Base-by-base conservation (phyloP, 2,329 filamentous ascomycete genomes). In the Diplodia sapinea region DNA sequence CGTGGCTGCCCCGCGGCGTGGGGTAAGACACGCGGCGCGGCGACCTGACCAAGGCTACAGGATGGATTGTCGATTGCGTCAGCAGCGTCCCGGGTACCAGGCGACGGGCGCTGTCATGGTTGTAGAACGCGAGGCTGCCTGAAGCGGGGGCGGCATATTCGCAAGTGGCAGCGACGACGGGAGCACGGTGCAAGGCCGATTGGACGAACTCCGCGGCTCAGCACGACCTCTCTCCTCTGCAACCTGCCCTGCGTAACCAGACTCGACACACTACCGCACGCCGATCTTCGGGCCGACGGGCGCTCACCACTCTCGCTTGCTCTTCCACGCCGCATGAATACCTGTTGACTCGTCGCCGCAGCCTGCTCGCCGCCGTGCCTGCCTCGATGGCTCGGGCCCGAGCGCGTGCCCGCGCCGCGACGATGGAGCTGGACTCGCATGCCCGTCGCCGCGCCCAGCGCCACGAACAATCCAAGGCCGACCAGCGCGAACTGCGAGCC, bases 201-300 rank as follows among this genome's bases (percentile, higher is more conserved):
- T 47, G 43, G 43, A 47, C 17, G 43, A n/a, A n/a, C 43, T 47
- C 43, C 43, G 17, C 43, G 40, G 40, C 40, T n/a, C 40, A 47
- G 43, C 43, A 11, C 43, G 43, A 47, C 43, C 17, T 47, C 43
- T 20, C 43, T 47, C 43, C n/a, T 20, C 43, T 47, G 43, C 29
- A 12, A 23, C 47, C 59, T 20, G 17, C 31, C 29, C 50, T 63
- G 59, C 59, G 59, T 63, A 63, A 51, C 59, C 59, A 38, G 43
- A 47, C 47, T 26, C 23, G n/a, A 15, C 29, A 51, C 29, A 36
- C 43, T 20, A 33, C 20, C 43, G 47, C 59, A n/a, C 31, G 59
- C 59, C 59, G 59, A 62, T 63, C 47, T 26, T 51, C 59, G 59
- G 59, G 4, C 59, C 59, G 59, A 63, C 36, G 23, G 8, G 31